Base-by-base conservation (phyloP, 1,139 yeast genomes). In the Candida gigantensis region DNA sequence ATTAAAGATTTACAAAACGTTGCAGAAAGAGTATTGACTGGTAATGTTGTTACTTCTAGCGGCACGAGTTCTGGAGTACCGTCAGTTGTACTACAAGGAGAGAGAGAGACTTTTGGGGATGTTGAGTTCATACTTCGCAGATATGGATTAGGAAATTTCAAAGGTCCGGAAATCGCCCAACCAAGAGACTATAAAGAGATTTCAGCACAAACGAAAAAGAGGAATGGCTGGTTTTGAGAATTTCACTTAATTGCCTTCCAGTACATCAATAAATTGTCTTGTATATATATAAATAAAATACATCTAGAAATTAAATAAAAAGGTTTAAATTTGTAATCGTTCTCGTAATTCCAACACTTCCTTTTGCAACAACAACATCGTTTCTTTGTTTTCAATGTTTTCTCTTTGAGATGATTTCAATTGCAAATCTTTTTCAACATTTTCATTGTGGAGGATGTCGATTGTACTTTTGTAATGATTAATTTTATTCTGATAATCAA, bases 51-150 rank as follows among this genome's bases (percentile, higher is more conserved):
- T 17, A 78, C 73, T 34, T n/a, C 13, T 23, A 56, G 55, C 26
- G 83, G 79, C 4, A 54, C 57, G 11, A 78, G 79, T 33, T 60
- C 76, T 5, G 86, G 90, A 2, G 68, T 64, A 43, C 94, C 97
- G 11, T 84, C 96, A 1, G 69, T 89, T 26, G 94, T 88, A 5
- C 79, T 88, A 72, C 96, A 89, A 65, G 98, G 97, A 39, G 82
- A 85, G 42, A 76, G 95, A 50, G 87, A 79, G 33, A 67, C 77
- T 8, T 87, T 90, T 59, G 97, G 97, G 11, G 96, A 92, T 57
- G 81, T 90, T 19, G 79, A 77, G 28, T 75, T 65, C 13, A 79
- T 82, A 19, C 67, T 88, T 44, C 72, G 72, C 43, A 74, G 77
- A 41, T 86, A 81, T 52, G 97, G 96, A 0, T 66, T 90, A 42